These are phyloP conservation scores for Myxozyma kluyveri DNA, from an alignment of 805 yeast species.

Conservation along the genomic window DNA sequence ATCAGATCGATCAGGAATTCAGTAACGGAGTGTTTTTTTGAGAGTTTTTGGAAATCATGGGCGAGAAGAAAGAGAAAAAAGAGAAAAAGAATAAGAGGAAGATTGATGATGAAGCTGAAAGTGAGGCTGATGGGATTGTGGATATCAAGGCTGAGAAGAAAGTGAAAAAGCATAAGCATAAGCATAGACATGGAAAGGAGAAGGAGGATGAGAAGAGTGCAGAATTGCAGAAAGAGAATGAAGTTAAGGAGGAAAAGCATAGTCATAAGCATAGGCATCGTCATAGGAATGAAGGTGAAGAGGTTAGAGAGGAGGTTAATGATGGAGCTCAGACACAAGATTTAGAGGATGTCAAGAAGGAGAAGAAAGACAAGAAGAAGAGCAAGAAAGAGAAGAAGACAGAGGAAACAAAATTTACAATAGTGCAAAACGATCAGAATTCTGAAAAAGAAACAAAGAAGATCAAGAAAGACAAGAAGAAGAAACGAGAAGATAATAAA, in stretches of 20 bases:
- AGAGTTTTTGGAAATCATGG: not conserved
- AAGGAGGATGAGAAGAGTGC: not conserved
- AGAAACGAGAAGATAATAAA: not conserved
- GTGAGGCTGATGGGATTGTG: not conserved
- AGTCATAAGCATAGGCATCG: no score
- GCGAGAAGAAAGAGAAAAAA: not conserved
- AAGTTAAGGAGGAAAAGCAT: no score
- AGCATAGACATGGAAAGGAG: no score
- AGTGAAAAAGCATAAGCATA: not conserved
- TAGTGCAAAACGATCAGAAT: no score
- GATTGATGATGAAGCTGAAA: not conserved
- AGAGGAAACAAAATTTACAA: constrained; percentile 3
- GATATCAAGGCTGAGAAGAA: not conserved
- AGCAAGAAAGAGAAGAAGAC: not conserved
- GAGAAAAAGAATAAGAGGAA: not conserved
- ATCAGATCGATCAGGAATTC: no score
- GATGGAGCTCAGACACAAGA: no score
- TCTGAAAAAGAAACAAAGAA: not conserved
- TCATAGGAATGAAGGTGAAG: no score
- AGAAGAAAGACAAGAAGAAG: not conserved
- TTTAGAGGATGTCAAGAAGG: no score
- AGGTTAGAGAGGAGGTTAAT: no score
- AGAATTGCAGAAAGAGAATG: no score
- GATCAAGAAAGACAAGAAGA: not conserved
- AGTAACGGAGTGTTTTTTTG: constrained; percentile 1